phyloP scores from a whole-genome alignment of 306 rosid species.

The Spatholobus suberectus region DNA sequence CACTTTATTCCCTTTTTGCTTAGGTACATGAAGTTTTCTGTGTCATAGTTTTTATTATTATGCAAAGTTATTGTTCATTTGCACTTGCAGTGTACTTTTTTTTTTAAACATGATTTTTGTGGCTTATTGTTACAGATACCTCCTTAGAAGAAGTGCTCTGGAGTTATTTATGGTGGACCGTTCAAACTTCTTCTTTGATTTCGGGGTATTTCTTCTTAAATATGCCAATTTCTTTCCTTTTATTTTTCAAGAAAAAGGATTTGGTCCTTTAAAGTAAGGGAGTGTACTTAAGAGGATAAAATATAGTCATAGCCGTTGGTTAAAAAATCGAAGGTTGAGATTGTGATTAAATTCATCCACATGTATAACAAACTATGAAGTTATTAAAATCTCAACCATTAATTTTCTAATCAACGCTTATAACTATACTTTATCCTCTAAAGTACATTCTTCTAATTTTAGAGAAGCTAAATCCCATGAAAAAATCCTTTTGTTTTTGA shows the following conservation, averaged over 20 bases:
- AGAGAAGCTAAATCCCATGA: not conserved
- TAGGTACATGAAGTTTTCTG: conserved; percentile 11
- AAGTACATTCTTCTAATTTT: not conserved
- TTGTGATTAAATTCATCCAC: not conserved
- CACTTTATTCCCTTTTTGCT: not conserved
- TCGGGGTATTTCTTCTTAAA: conserved; percentile 69
- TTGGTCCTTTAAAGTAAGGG: not conserved
- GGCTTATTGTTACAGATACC: conserved; percentile 66
- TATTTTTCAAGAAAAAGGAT: conserved; percentile 8
- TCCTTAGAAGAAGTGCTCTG: conserved; percentile 95
- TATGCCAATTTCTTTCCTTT: conserved; percentile 20
- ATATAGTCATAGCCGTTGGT: not conserved
- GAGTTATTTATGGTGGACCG: conserved; percentile 98
- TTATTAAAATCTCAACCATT: not conserved
- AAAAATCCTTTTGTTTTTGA: not conserved
- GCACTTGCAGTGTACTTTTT: not conserved
- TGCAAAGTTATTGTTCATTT: conserved; percentile 23
- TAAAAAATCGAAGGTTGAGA: not conserved
- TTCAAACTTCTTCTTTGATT: conserved; percentile 94
- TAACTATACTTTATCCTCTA: not conserved
- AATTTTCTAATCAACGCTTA: not conserved
- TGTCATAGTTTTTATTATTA: conserved; percentile 16
- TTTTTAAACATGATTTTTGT: not conserved
- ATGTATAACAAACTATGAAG: not conserved
- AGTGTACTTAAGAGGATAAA: not conserved